Conservation (phyloP, 169 alveolate species). For the Cryptosporidium ubiquitum region DNA sequence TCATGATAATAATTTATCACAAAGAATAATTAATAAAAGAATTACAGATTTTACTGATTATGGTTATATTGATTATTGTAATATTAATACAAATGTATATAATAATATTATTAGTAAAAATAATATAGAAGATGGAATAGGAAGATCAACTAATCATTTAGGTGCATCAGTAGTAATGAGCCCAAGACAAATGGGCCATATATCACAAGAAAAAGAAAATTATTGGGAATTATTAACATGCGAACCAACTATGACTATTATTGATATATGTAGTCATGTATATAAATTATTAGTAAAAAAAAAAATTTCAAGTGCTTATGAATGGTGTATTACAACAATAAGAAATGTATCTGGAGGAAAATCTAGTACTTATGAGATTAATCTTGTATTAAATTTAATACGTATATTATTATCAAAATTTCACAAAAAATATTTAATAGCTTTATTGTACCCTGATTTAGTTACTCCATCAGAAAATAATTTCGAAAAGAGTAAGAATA, state of each 20-base stretch:
- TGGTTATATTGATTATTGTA: conserved; percentile 65
- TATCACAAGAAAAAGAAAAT: conserved; percentile 55
- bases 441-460: conserved; percentile 42
- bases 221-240: conserved; percentile 66
- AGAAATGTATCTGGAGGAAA: conserved; percentile 48
- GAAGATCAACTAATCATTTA: not conserved
- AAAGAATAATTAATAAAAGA: conserved; percentile 62
- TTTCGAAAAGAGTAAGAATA: conserved; percentile 4
- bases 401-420: conserved; percentile 52
- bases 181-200: conserved; percentile 75
- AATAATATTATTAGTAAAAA: conserved; percentile 44
- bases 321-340: conserved; percentile 43
- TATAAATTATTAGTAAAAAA: conserved; percentile 31
- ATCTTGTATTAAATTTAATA: conserved; percentile 54
- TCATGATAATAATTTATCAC: conserved; percentile 9
- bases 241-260: conserved; percentile 51
- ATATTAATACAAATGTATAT: conserved; percentile 47
- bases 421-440: conserved; percentile 51
- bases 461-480: conserved; percentile 1
- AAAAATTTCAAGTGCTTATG: conserved; percentile 58
- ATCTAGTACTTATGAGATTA: conserved; percentile 40
- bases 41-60: conserved; percentile 15
- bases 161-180: conserved; percentile 70
- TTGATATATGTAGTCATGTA: conserved; percentile 51
- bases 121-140: conserved; percentile 59